Base-by-base conservation (phyloP, 345 rosid species). In the Citrus hindsii region DNA sequence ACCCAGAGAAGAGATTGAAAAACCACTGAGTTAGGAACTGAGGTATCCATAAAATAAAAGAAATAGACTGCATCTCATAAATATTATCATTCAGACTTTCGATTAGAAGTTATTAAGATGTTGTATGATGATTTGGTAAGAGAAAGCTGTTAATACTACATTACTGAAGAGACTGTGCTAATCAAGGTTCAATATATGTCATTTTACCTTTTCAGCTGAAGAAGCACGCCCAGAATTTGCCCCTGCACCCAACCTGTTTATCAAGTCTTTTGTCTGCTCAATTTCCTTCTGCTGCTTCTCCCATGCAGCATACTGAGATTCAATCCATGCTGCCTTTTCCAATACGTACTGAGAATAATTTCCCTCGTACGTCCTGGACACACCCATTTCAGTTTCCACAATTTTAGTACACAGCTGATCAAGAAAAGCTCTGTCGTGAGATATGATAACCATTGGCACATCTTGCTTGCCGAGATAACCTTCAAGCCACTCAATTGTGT, bases 401-500 rank as follows among this genome's bases (percentile, higher is more conserved):
- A 95, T 93, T 81, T 95, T 95, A 4, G 98, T 91, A 82, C 99
- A 95, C 37, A 95, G 80, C 85, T 91, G 94, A 89, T 95, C 99
- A 78, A 95, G 96, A 81, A 95, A 93, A 55, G 99, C 99, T 73
- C 99, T 84, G 86, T 95, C 99, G 35, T 95, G 98, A 68, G 99
- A 95, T 67, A 95, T 93, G 76, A 95, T 88, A 78, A 95, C 98
- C 99, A 95, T 95, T 0, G 99, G 99, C 83, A 95, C 97, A 21
- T 87, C 94, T 83, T 95, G 99, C 93, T 87, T 89, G 76, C 84
- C 86, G 75, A 95, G 88, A 80, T 95, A 95, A 46, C 94, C 91
- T 90, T 95, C 99, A 77, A 95, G 96, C 98, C 99, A 95, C 85
- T 93, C 99, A 10, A 95, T 93, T 0, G 99, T 92, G 81, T 93